Conservation (phyloP, 2,329 filamentous ascomycete species). For the Grosmannia serpens region DNA sequence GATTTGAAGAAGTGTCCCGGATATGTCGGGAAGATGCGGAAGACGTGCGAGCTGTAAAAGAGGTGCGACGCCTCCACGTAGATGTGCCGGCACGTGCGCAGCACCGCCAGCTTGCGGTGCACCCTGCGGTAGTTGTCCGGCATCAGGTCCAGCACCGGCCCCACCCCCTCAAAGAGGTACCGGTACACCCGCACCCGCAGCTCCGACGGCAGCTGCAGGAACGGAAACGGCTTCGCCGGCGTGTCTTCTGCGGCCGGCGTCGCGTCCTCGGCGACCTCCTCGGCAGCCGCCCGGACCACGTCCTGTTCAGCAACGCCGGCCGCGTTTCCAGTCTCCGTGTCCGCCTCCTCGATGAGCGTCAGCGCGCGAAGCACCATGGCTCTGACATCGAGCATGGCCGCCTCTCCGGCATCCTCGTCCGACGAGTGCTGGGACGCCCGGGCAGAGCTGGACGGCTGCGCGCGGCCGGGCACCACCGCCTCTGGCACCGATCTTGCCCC, state of each 20-base stretch:
- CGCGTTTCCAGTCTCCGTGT: not conserved
- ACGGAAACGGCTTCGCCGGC: constrained; percentile 40
- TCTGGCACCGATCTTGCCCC: constrained; percentile 16
- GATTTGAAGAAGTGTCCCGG: constrained; percentile 59
- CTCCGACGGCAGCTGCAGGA: constrained; percentile 58
- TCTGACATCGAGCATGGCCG: constrained; percentile 15
- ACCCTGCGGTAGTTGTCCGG: constrained; percentile 53
- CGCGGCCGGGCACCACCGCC: constrained; percentile 20
- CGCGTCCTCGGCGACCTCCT: constrained; percentile 9
- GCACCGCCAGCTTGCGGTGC: constrained; percentile 45
- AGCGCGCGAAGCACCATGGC: constrained; percentile 29
- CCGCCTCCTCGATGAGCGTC: constrained; percentile 24
- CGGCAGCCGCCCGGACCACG: not conserved
- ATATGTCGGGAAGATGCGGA: constrained; percentile 56
- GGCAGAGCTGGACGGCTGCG: constrained; percentile 26
- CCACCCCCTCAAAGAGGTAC: constrained; percentile 43
- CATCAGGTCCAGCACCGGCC: constrained; percentile 52
- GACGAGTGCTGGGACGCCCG: constrained; percentile 20
- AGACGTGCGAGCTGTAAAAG: constrained; percentile 52
- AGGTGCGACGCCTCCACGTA: constrained; percentile 52
- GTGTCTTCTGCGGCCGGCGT: constrained; percentile 2
- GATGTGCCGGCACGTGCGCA: constrained; percentile 49
- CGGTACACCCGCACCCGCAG: constrained; percentile 59
- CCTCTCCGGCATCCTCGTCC: constrained; percentile 26
- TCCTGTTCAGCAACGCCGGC: not conserved